phyloP scores from a whole-genome alignment of 2,329 filamentous ascomycete species.

The Fusarium armeniacum region DNA sequence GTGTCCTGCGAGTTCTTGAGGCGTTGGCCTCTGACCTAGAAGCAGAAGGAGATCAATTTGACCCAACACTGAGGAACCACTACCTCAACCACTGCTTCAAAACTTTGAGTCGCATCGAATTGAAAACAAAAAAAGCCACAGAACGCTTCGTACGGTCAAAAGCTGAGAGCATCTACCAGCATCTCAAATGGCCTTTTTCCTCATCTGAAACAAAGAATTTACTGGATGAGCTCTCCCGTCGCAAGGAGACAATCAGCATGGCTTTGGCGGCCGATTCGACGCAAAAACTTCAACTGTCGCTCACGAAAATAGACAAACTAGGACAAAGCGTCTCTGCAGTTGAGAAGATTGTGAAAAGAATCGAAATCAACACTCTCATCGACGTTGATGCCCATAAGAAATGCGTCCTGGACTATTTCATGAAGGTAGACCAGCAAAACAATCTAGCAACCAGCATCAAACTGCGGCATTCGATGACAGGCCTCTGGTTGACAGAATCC shows the following conservation, averaged over 20 bases:
- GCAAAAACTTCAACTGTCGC: constrained; percentile 4
- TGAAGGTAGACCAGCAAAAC: constrained; percentile 8
- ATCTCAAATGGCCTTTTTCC: constrained; percentile 40
- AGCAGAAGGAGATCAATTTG: constrained; percentile 2
- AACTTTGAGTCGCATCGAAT: not conserved
- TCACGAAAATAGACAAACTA: not conserved
- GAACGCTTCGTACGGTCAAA: not conserved
- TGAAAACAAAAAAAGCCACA: not conserved
- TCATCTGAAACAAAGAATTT: constrained; percentile 15
- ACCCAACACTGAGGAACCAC: constrained; percentile 1
- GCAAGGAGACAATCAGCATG: constrained; percentile 25
- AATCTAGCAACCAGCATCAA: constrained; percentile 1
- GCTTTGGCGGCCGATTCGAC: constrained; percentile 25
- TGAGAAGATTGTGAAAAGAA: not conserved
- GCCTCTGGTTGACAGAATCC: constrained; percentile 17
- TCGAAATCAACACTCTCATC: constrained; percentile 30
- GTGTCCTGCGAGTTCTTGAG: constrained; percentile 3
- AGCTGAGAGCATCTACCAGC: not conserved
- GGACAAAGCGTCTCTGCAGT: not conserved
- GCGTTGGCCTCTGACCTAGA: constrained; percentile 6
- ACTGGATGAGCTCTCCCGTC: constrained; percentile 20
- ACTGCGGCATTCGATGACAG: constrained; percentile 23
- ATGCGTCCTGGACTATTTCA: constrained; percentile 9
- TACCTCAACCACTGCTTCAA: constrained; percentile 5
- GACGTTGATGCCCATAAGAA: not conserved